These are phyloP conservation scores for Barnettozyma populi DNA, from an alignment of 805 yeast genomes.

Conservation along the genomic window DNA sequence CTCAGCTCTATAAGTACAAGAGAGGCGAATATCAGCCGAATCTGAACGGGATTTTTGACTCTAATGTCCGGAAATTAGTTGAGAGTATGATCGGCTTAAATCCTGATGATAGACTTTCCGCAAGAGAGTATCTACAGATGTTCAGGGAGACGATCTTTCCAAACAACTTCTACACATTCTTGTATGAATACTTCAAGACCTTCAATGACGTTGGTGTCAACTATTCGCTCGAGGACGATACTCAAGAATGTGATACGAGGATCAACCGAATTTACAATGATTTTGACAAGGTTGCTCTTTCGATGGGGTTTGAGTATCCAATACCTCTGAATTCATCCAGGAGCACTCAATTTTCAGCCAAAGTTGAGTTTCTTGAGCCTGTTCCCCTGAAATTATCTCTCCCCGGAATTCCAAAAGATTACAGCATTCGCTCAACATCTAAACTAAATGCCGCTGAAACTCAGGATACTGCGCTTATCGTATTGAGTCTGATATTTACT, in stretches of 20 bases:
- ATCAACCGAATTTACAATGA: constrained; percentile 55
- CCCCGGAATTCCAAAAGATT: constrained; percentile 45
- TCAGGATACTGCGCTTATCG: constrained; percentile 48
- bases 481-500: constrained; percentile 54
- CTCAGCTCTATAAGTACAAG: constrained; percentile 82
- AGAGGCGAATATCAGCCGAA: constrained; percentile 63
- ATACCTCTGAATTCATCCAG: constrained; percentile 4
- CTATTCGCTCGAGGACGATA: constrained; percentile 22
- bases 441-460: constrained; percentile 19
- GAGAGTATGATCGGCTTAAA: constrained; percentile 56
- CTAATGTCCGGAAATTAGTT: constrained; percentile 48
- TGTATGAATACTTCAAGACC: constrained; percentile 60
- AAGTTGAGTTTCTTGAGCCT: constrained; percentile 4
- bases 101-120: constrained; percentile 55
- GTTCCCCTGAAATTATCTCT: constrained; percentile 41
- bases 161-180: constrained; percentile 56
- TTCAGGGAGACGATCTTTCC: constrained; percentile 58
- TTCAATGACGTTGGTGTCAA: constrained; percentile 23
- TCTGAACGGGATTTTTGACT: constrained; percentile 48
- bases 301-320: constrained; percentile 32
- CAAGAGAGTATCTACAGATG: constrained; percentile 45
- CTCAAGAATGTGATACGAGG: constrained; percentile 46
- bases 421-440: constrained; percentile 36
- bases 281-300: constrained; percentile 44
- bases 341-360: background rate